phyloP scores from a whole-genome alignment of 495 filamentous ascomycete species.

The Neurospora sp. region DNA sequence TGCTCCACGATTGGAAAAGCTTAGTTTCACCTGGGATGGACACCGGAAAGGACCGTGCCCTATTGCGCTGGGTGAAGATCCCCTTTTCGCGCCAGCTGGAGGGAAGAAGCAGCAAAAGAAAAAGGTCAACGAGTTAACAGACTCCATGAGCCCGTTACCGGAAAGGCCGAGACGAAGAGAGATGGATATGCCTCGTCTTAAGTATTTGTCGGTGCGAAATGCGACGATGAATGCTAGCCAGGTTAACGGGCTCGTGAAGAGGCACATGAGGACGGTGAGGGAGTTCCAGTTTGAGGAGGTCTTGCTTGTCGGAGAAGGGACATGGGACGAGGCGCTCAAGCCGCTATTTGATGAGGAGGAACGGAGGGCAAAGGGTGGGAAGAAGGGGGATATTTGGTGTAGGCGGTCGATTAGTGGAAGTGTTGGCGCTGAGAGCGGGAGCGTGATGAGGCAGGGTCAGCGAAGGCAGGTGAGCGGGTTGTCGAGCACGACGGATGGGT shows the following conservation, averaged over 20 bases:
- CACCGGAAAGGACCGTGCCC: slow-evolving; percentile 52
- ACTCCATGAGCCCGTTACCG: slow-evolving; percentile 41
- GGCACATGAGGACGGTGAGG: slow-evolving; percentile 50
- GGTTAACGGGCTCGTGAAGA: slow-evolving; percentile 48
- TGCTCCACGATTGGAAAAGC: slow-evolving; percentile 46
- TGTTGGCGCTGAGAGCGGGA: neutral
- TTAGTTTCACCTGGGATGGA: slow-evolving; percentile 64
- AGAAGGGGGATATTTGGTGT: slow-evolving; percentile 27
- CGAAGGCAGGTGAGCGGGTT: neutral
- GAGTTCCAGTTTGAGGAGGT: slow-evolving; percentile 68
- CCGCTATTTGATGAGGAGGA: slow-evolving; percentile 40
- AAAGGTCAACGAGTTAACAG: slow-evolving; percentile 44
- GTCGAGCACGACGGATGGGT: neutral
- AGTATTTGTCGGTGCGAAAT: slow-evolving; percentile 57
- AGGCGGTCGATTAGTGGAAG: slow-evolving; percentile 21
- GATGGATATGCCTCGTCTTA: slow-evolving; percentile 47
- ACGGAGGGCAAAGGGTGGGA: slow-evolving; percentile 5
- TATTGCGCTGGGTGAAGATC: slow-evolving; percentile 52
- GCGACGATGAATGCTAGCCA: slow-evolving; percentile 55
- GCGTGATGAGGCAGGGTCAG: slow-evolving; percentile 5
- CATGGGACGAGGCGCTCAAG: slow-evolving; percentile 65
- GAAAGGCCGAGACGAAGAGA: slow-evolving; percentile 33
- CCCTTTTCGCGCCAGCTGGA: slow-evolving; percentile 42
- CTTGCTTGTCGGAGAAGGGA: slow-evolving; percentile 47
- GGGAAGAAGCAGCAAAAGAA: slow-evolving; percentile 30